phyloP scores from a whole-genome alignment of 345 rosid genomes.

The Rubroshorea leprosula region DNA sequence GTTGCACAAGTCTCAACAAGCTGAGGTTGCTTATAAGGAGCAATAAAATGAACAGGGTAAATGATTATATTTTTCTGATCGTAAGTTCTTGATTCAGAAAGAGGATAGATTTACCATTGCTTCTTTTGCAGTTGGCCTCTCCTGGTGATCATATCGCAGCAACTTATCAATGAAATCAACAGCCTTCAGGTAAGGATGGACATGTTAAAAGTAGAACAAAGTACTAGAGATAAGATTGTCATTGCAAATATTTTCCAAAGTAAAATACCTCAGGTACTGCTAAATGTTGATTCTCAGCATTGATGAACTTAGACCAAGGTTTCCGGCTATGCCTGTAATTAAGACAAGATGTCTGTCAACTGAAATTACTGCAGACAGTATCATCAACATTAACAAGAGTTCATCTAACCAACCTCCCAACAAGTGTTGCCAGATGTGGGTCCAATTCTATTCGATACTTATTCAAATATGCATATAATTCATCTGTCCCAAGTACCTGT shows the following conservation, averaged over 20 bases:
- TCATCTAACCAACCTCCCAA: conserved; percentile 59
- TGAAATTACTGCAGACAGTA: not conserved
- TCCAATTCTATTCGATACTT: conserved; percentile 87
- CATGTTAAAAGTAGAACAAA: not conserved
- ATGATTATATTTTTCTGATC: not conserved
- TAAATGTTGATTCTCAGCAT: conserved; percentile 83
- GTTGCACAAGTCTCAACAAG: not conserved
- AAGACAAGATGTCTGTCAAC: not conserved
- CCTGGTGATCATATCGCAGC: conserved; percentile 93
- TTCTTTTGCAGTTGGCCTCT: conserved; percentile 97
- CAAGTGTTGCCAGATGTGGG: conserved; percentile 82
- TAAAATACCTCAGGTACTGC: conserved; percentile 79
- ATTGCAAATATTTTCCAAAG: not conserved
- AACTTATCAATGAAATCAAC: conserved; percentile 92
- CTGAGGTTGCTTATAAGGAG: not conserved
- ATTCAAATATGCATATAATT: conserved; percentile 71
- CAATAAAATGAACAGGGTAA: too few species aligned
- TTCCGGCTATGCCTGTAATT: conserved; percentile 75
- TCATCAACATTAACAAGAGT: not conserved
- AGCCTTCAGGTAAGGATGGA: conserved; percentile 42
- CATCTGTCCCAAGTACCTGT: conserved; percentile 94
- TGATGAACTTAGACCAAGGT: conserved; percentile 89
- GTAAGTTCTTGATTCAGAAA: not conserved
- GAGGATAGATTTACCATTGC: conserved; percentile 59
- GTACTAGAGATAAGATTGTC: not conserved